Evolutionary conservation across 148 eudicot species (phyloP).

Genomic region (Pouteria glomerata): DNA sequence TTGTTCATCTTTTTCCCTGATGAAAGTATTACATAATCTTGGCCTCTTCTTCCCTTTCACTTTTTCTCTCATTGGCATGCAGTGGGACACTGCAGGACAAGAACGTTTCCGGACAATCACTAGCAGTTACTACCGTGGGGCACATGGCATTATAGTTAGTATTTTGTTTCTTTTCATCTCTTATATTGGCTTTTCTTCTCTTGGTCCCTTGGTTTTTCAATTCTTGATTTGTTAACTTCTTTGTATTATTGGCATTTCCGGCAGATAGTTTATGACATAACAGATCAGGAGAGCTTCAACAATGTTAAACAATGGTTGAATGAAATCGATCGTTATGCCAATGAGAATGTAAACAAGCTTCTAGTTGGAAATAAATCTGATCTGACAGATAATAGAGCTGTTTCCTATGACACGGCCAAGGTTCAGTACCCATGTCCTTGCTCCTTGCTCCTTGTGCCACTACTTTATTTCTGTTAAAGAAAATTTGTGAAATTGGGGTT

Average conservation of each 20-base stretch:
- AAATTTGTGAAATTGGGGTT: not conserved
- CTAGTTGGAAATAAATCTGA: constrained; percentile 50
- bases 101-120: constrained; percentile 57
- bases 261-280: constrained; percentile 52
- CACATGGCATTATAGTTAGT: constrained; percentile 48
- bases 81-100: constrained; percentile 66
- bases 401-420: constrained; percentile 48
- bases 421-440: constrained; percentile 9
- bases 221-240: not conserved
- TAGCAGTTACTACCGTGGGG: constrained; percentile 59
- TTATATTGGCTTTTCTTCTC: not conserved
- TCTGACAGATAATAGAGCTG: constrained; percentile 37
- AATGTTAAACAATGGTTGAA: constrained; percentile 58
- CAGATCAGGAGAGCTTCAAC: constrained; percentile 49
- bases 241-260: not conserved
- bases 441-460: not conserved
- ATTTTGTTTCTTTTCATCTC: not conserved
- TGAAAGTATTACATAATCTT: not conserved
- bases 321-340: constrained; percentile 54
- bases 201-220: not conserved
- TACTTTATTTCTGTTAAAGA: not conserved
- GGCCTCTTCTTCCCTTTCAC: not conserved
- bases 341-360: constrained; percentile 46
- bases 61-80: constrained; percentile 9
- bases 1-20: not conserved